Evolutionary conservation across 345 rosid species (phyloP), one percentile per base, ranked within the genome.

Genomic region (Populus davidiana): DNA sequence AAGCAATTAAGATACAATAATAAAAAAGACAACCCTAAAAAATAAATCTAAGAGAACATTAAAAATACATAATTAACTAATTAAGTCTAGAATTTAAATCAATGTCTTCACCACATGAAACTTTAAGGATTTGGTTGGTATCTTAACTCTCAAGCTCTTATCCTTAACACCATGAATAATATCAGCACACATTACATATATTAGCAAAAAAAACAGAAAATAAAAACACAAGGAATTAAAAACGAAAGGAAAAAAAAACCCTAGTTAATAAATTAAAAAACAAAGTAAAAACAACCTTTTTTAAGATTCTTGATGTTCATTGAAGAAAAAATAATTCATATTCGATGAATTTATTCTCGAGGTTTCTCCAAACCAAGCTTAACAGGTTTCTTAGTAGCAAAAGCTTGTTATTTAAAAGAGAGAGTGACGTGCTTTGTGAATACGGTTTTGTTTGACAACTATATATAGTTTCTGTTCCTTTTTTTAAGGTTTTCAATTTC

Each of bases 301-400:
- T 90, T 91, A 2, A 90, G 85, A 69, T 90, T 90, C 79, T 89
- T 89, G 11, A 90, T 92, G 49, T 85, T 87, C 78, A 89, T 90
- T 9, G 92, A 90, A 66, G 90, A 87, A 13, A 90, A 90, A 38
- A 90, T 90, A 85, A 90, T 90, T 25, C 92, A 81, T 72, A 90
- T 85, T 83, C 87, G 87, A 73, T 89, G 88, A 72, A 86, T 80
- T 78, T 88, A 87, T 77, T 84, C 92, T 25, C 83, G 82, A 1
- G 91, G 44, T 7, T 89, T 92, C 70, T 89, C 94, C 41, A 88
- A 80, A 64, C 92, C 94, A 3, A 88, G 44, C 44, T 41, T 10
- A 2, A 41, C 44, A 41, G 44, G 44, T 9, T 41, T 41, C 13
- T 2, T 41, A 41, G 44, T 39, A 39, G 43, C 10, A 39, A 39